Evolutionary conservation across 345 rosid species (phyloP), one percentile per base, ranked within the genome.

Genomic region (Corchorus olitorius): DNA sequence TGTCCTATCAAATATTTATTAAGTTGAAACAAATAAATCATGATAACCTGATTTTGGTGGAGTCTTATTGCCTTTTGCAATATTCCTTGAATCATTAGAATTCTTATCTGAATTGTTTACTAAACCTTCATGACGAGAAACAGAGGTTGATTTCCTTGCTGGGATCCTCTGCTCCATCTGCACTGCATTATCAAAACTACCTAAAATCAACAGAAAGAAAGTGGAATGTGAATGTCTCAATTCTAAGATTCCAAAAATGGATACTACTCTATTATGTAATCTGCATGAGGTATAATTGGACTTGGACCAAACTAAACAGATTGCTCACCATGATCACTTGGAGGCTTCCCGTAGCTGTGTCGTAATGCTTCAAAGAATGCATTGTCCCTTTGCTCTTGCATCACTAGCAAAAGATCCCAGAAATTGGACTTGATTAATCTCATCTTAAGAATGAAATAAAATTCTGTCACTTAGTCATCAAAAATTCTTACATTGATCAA

Each of bases 311-410:
- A 33, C 65, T 41, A 37, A 64, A 7, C 8, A 16, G 19, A 39
- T 39, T 9, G 60, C 83, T 85, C 84, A 85, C 89, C 71, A 39
- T 39, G 43, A 39, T 87, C 85, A 65, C 49, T 65, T 1, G 82
- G 86, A 64, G 85, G 74, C 81, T 76, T 85, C 78, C 90, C 88
- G 52, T 90, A 90, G 78, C 82, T 81, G 53, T 43, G 77, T 58
- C 71, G 75, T 78, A 86, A 43, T 58, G 83, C 83, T 79, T 84
- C 81, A 12, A 74, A 43, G 72, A 88, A 84, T 46, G 83, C 77
- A 13, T 50, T 66, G 52, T 87, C 92, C 37, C 72, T 84, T 76
- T 77, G 80, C 75, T 87, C 89, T 79, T 83, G 90, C 83, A 80
- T 83, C 85, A 90, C 94, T 88, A 16, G 19, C 4, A 74, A 3